Evolutionary conservation across 78 protist genomes (phyloP).

Genomic region (Mantamonas sphyraenae): DNA sequence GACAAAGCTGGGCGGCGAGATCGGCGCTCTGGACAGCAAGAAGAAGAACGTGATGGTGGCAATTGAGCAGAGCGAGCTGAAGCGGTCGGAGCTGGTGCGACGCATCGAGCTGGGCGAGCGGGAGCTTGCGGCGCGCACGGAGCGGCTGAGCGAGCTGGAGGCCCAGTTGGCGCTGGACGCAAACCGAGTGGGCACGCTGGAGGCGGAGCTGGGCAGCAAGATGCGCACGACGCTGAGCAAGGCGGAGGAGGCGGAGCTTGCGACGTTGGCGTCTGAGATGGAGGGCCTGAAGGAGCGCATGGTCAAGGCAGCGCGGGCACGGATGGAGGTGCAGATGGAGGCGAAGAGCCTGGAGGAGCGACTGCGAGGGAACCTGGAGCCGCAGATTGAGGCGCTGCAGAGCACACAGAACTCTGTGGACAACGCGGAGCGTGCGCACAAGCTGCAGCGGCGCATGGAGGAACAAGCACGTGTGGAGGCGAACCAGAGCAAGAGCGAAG

Average conservation of each 20-base stretch:
- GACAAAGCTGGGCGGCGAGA: background rate
- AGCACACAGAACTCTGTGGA: background rate
- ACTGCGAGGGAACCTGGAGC: conserved; percentile 2
- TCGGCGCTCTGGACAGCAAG: background rate
- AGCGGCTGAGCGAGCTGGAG: background rate
- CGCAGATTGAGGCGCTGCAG: background rate
- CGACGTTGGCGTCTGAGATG: background rate
- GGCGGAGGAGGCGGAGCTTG: conserved; percentile 7
- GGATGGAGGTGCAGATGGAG: background rate
- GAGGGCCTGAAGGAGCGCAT: background rate
- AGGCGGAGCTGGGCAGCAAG: conserved; percentile 11
- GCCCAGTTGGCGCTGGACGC: too few relatives aligned
- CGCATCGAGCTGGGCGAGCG: background rate
- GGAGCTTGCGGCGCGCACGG: background rate
- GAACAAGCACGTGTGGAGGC: too few relatives aligned
- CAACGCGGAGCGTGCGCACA: background rate
- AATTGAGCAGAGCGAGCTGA: background rate
- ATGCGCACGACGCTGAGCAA: background rate
- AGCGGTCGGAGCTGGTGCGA: background rate
- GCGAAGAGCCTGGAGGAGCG: background rate
- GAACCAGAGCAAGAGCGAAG: too few relatives aligned
- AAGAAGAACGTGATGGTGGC: background rate
- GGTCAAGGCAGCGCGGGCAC: background rate
- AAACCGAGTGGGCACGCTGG: background rate
- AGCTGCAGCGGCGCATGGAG: background rate